Percentiles rank a stretch among this genome's conserved stretches.
Evolutionary conservation across 805 yeast genomes (phyloP).

Genomic region (Brettanomyces sp.): DNA sequence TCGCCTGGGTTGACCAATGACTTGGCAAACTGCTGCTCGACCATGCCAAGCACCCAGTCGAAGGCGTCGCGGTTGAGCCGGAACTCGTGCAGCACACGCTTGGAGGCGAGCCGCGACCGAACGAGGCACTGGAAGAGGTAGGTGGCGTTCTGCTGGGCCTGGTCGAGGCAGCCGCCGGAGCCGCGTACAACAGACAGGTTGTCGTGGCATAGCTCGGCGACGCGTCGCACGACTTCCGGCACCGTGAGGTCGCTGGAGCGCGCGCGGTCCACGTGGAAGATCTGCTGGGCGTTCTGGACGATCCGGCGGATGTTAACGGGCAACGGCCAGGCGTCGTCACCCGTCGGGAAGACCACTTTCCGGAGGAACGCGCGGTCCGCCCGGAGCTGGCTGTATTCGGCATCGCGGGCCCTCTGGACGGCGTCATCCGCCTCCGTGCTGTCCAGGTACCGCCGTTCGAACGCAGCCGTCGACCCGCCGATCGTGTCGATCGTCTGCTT

Average conservation of each 20-base stretch:
- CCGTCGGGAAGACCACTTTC: slow-evolving; percentile 73
- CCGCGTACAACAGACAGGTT: slow-evolving; percentile 79
- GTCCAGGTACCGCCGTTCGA: slow-evolving; percentile 88
- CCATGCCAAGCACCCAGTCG: slow-evolving; percentile 92
- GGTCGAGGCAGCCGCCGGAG: slow-evolving; percentile 55
- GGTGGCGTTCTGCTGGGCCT: slow-evolving; percentile 91
- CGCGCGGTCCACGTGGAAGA: slow-evolving; percentile 85
- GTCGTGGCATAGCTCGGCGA: slow-evolving; percentile 48
- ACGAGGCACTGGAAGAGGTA: slow-evolving; percentile 81
- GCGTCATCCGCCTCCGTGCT: slow-evolving; percentile 42
- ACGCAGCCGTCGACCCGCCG: slow-evolving; percentile 81
- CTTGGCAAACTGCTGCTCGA: slow-evolving; percentile 87
- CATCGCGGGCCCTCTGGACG: slow-evolving; percentile 71
- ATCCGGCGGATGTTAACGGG: slow-evolving; percentile 97
- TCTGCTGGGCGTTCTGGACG: slow-evolving; percentile 93
- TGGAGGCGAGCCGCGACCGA: slow-evolving; percentile 84
- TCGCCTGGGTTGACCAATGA: slow-evolving; percentile 94
- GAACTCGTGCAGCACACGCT: slow-evolving; percentile 88
- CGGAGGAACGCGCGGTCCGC: slow-evolving; percentile 76
- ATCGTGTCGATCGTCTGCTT: slow-evolving; percentile 92
- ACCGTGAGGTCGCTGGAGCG: slow-evolving; percentile 86
- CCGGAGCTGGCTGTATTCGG: slow-evolving; percentile 69
- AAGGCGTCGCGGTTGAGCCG: slow-evolving; percentile 77
- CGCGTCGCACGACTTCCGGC: slow-evolving; percentile 68
- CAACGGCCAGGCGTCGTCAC: slow-evolving; percentile 95